A percentile compares a stretch with the other conserved stretches of the same genome.
phyloP scores from a whole-genome alignment of 2,329 filamentous ascomycete species.

The Trichoderma gracile region DNA sequence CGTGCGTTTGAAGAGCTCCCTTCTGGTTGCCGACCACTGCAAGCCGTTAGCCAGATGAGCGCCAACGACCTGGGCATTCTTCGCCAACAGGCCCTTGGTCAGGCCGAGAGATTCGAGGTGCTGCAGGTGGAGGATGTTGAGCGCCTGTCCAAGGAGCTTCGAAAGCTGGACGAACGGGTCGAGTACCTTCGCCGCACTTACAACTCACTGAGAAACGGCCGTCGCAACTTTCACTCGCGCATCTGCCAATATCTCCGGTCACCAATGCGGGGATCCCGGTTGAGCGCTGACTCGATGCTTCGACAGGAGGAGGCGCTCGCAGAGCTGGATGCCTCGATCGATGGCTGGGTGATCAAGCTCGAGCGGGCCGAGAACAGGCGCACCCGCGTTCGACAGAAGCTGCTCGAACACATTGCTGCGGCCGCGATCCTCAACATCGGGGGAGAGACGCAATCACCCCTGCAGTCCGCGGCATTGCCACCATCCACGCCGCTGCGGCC shows the following conservation, averaged over 20 bases:
- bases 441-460: constrained; percentile 11
- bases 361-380: constrained; percentile 78
- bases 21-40: constrained; percentile 54
- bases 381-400: constrained; percentile 72
- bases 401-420: constrained; percentile 78
- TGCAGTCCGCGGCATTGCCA: background rate
- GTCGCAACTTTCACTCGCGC: constrained; percentile 72
- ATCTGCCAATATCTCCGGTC: constrained; percentile 77
- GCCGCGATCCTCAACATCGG: constrained; percentile 55
- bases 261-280: constrained; percentile 63
- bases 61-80: constrained; percentile 52
- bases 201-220: constrained; percentile 70
- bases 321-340: constrained; percentile 75
- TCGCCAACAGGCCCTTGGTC: constrained; percentile 61
- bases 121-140: constrained; percentile 63
- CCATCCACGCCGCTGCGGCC: background rate
- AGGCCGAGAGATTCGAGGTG: constrained; percentile 66
- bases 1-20: constrained; percentile 63
- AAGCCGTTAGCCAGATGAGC: constrained; percentile 53
- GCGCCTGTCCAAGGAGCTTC: constrained; percentile 69
- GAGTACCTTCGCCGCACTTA: constrained; percentile 78
- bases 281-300: constrained; percentile 72
- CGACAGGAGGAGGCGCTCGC: constrained; percentile 78
- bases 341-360: constrained; percentile 79
- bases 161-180: constrained; percentile 72